These are phyloP conservation scores for Candida ascalaphidarum DNA, from an alignment of 805 yeast genomes.

Conservation along the genomic window DNA sequence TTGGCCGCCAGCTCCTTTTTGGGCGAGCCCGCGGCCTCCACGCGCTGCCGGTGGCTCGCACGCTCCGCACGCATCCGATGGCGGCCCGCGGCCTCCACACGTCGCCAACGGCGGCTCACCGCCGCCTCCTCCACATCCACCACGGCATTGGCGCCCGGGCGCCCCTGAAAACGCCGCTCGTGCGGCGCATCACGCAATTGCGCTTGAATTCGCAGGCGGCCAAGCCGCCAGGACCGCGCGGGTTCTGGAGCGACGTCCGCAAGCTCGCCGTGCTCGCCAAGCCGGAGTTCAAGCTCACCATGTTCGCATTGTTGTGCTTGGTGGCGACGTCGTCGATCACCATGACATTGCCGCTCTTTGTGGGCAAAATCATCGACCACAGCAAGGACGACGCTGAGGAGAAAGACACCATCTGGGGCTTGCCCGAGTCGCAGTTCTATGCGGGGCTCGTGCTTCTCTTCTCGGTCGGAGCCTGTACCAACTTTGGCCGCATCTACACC, in stretches of 20 bases:
- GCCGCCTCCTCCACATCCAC: too few relatives aligned
- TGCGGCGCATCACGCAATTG: too few relatives aligned
- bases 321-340: conserved; percentile 68
- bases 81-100: too few relatives aligned
- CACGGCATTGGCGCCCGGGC: too few relatives aligned
- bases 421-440: conserved; percentile 59
- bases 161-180: too few relatives aligned
- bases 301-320: conserved; percentile 55
- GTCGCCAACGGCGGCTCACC: too few relatives aligned
- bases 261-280: conserved; percentile 9
- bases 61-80: too few relatives aligned
- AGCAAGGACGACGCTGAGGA: conserved; percentile 25
- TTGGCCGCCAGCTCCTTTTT: too few relatives aligned
- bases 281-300: conserved; percentile 9
- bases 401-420: conserved; percentile 35
- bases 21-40: too few relatives aligned
- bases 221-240: not conserved
- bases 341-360: conserved; percentile 72
- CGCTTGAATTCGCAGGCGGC: too few relatives aligned
- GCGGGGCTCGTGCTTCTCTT: conserved; percentile 54
- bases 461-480: conserved; percentile 65
- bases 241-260: not conserved
- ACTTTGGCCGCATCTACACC: conserved; percentile 71
- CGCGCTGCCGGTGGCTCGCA: too few relatives aligned
- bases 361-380: conserved; percentile 81